Base-by-base conservation (phyloP, 345 rosid genomes). In the Arabis hirsuta region DNA sequence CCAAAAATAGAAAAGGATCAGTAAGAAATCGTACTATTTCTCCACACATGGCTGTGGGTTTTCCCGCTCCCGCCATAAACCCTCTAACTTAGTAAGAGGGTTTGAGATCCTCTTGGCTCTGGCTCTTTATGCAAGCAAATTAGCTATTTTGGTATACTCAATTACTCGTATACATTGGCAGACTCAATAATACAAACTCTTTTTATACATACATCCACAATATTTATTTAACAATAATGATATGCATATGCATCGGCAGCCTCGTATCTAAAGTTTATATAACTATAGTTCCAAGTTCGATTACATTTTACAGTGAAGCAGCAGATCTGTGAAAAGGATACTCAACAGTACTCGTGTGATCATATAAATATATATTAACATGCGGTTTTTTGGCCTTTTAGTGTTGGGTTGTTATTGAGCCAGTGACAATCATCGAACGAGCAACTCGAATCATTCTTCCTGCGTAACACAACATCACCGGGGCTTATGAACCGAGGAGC, bases 31-130 rank as follows among this genome's bases (percentile, higher is more conserved):
- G 32, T 70, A 81, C 97, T 89, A 94, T 94, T 94, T 94, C 81
- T 89, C 98, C 31, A 91, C 97, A 97, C 98, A 91, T 59, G 88
- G 98, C 55, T 90, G 98, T 8, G 27, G 55, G 19, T 43, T 72
- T 74, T 74, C 73, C 78, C 73, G 68, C 68, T 41, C 54, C 72
- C 59, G 71, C 32, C 58, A 1, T 16, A 27, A 55, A 73, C 71
- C 12, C 44, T 55, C 67, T 16, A n/a, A 0, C 1, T 36, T 0
- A 4, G 0, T 1, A 3, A 56, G 71, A 64, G 14, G 63, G 38
- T 69, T 24, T 12, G 1, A 1, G 6, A 59, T 5, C 14, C 16
- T 16, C 16, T 16, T 16, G 16, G 16, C 46, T 22, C 24, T 2
- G 24, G 16, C 16, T 16, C 16, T 16, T 22, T 22, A 22, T 22